phyloP scores from a whole-genome alignment of 768 basidiomycete genomes.

The Hericium coralloides region DNA sequence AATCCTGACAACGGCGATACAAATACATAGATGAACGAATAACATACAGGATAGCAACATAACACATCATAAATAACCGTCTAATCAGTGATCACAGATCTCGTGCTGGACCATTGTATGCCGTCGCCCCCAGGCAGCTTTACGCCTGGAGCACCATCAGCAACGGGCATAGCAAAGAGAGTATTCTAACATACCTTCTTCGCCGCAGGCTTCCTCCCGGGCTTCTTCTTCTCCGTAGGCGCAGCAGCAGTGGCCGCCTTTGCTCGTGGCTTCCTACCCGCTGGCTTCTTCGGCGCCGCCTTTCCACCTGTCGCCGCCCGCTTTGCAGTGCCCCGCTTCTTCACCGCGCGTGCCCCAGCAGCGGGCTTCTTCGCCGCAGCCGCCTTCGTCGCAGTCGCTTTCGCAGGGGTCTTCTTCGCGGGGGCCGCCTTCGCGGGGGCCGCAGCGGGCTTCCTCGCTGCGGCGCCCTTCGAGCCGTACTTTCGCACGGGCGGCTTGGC shows the following conservation, averaged over 20 bases:
- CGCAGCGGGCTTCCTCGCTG: background rate
- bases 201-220: background rate
- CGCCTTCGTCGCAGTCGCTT: conserved; percentile 14
- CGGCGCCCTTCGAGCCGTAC: conserved; percentile 22
- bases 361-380: background rate
- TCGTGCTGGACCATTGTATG: too few relatives aligned
- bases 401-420: conserved; percentile 1
- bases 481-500: conserved; percentile 7
- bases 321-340: background rate
- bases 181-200: background rate
- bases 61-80: too few relatives aligned
- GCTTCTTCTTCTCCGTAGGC: background rate
- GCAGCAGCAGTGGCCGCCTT: conserved; percentile 5
- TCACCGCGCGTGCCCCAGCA: conserved; percentile 15
- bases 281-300: background rate
- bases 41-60: too few relatives aligned
- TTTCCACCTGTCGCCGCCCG: background rate
- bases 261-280: background rate
- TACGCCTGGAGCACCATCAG: too few relatives aligned
- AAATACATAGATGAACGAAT: too few relatives aligned
- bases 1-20: too few relatives aligned
- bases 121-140: too few relatives aligned
- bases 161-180: too few relatives aligned
- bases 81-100: too few relatives aligned
- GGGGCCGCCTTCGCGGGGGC: conserved; percentile 20